Evolutionary conservation across 305 asterid species (phyloP).

Genomic region (Fraxinus angustifolia): DNA sequence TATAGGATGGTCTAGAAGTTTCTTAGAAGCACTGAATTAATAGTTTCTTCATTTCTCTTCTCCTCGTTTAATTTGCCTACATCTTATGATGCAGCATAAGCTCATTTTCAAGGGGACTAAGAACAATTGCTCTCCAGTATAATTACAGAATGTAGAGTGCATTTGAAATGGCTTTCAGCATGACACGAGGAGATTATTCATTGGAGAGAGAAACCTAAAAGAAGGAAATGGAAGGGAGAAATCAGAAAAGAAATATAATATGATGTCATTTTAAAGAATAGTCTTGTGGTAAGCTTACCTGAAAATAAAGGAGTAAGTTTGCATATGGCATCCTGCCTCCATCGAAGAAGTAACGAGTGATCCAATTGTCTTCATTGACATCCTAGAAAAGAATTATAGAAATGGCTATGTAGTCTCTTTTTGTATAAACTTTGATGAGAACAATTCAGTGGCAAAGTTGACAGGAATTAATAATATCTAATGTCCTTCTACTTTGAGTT

Average conservation of each 20-base stretch:
- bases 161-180: background rate
- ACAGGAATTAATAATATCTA: no score
- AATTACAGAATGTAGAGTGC: background rate
- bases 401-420: background rate
- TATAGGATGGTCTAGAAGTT: background rate
- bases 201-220: background rate
- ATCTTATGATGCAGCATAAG: background rate
- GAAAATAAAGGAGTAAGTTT: slow-evolving; percentile 81
- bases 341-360: slow-evolving; percentile 79
- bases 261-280: background rate
- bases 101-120: background rate
- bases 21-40: background rate
- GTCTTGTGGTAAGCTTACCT: slow-evolving; percentile 40
- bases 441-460: background rate
- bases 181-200: background rate
- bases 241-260: background rate
- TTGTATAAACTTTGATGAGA: background rate
- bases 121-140: background rate
- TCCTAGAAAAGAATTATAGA: slow-evolving; percentile 40
- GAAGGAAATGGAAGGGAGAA: background rate
- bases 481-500: background rate
- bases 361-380: slow-evolving; percentile 81
- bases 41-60: background rate
- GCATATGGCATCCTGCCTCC: slow-evolving; percentile 96
- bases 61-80: background rate